phyloP scores from a whole-genome alignment of 1,139 yeast genomes.

The Pichia norvegensis region DNA sequence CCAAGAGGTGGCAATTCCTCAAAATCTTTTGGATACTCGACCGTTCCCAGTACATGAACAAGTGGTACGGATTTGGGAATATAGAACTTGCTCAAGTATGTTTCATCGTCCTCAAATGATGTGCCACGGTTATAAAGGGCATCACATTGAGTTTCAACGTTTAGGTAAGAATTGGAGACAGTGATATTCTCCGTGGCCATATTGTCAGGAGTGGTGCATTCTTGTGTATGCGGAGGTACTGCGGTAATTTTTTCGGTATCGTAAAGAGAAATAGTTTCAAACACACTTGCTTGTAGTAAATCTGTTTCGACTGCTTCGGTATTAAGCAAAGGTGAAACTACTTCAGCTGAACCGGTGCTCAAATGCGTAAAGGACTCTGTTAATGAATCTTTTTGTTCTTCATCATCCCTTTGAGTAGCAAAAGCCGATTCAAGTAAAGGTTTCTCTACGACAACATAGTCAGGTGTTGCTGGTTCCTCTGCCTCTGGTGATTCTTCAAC shows the following conservation, averaged over 20 bases:
- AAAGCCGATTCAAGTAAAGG: background rate
- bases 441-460: background rate
- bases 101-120: conserved; percentile 34
- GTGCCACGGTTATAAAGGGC: background rate
- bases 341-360: too few species aligned
- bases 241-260: background rate
- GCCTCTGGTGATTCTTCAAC: too few species aligned
- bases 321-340: too few species aligned
- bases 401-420: background rate
- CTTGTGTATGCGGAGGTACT: background rate
- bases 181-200: background rate
- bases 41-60: conserved; percentile 24
- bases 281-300: too few species aligned
- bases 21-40: conserved; percentile 28
- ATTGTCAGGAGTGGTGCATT: background rate
- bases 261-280: background rate
- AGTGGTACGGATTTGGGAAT: conserved; percentile 36
- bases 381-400: background rate
- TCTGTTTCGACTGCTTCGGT: too few species aligned
- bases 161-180: background rate
- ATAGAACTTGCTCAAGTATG: conserved; percentile 29
- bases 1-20: conserved; percentile 22
- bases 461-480: background rate
- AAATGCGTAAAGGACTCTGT: too few species aligned
- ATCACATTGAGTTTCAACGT: background rate